Evolutionary conservation across 441 rosid species (phyloP).

Genomic region (Corymbia calophylla): DNA sequence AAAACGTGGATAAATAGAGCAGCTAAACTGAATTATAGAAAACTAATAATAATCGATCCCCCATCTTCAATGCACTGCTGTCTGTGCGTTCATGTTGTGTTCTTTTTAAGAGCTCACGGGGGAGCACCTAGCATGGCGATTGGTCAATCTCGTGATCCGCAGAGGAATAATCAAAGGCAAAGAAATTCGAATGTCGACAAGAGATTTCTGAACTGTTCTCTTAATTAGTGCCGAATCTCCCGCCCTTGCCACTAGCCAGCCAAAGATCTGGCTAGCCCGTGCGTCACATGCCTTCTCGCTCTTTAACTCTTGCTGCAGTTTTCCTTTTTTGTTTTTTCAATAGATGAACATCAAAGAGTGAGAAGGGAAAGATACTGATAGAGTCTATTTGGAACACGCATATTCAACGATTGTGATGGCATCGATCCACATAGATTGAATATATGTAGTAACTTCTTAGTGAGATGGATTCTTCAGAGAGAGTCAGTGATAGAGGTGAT

Average conservation of each 20-base stretch:
- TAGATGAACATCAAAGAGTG: neutral
- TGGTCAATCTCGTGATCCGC: neutral
- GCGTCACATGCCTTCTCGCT: neutral
- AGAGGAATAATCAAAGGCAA: neutral
- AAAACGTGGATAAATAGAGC: neutral
- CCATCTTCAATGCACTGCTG: neutral
- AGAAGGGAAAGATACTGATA: neutral
- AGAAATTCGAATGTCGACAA: neutral
- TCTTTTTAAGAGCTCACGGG: neutral
- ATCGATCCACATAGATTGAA: neutral
- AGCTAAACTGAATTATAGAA: neutral
- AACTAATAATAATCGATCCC: neutral
- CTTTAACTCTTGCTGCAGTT: neutral
- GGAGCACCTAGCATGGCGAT: neutral
- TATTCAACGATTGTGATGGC: neutral
- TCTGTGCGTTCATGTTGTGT: neutral
- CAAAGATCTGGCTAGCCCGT: neutral
- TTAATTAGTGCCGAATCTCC: neutral
- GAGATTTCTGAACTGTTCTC: neutral
- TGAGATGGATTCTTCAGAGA: fast-evolving
- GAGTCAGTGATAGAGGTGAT: neutral
- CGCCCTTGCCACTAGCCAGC: neutral
- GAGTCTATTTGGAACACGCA: neutral
- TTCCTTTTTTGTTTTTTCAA: neutral
- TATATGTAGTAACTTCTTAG: neutral